Conservation (phyloP, 1,139 yeast genomes). For the Nakaseomyces uthaithaninus region DNA sequence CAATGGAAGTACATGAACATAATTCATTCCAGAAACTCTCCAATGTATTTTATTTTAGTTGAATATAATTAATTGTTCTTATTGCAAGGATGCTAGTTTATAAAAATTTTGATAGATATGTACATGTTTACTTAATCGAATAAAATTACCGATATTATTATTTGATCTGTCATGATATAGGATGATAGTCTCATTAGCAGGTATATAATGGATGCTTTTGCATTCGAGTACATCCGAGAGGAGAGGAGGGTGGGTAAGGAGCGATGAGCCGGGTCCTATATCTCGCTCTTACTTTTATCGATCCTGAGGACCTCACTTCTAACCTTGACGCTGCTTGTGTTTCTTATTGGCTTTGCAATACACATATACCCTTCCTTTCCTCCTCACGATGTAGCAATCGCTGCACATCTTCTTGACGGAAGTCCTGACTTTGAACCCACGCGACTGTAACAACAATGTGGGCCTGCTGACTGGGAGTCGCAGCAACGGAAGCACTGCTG, state of each 20-base stretch:
- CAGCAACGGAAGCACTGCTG: background rate
- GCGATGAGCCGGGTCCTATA: too few species aligned
- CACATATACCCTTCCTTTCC: slow-evolving; percentile 90
- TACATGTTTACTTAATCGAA: background rate
- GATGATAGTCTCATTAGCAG: too few species aligned
- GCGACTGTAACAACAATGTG: slow-evolving; percentile 16
- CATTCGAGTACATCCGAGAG: too few species aligned
- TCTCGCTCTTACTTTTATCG: too few species aligned
- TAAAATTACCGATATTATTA: background rate
- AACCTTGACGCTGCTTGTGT: slow-evolving; percentile 97
- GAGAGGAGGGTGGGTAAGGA: background rate
- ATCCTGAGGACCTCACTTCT: too few species aligned
- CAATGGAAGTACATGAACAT: too few species aligned
- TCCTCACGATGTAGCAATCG: slow-evolving; percentile 84
- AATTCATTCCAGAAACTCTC: too few species aligned
- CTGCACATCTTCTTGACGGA: slow-evolving; percentile 87
- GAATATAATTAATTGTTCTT: too few species aligned
- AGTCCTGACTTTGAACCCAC: slow-evolving; percentile 66
- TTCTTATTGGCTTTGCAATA: slow-evolving; percentile 88
- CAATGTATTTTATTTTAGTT: too few species aligned
- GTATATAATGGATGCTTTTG: too few species aligned
- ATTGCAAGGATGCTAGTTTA: background rate
- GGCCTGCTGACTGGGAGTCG: background rate
- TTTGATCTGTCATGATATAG: background rate
- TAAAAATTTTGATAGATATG: slow-evolving; percentile 3